phyloP scores from a whole-genome alignment of 2,329 filamentous ascomycete species.

The Ophiognomonia clavigignenti-juglandacearum region DNA sequence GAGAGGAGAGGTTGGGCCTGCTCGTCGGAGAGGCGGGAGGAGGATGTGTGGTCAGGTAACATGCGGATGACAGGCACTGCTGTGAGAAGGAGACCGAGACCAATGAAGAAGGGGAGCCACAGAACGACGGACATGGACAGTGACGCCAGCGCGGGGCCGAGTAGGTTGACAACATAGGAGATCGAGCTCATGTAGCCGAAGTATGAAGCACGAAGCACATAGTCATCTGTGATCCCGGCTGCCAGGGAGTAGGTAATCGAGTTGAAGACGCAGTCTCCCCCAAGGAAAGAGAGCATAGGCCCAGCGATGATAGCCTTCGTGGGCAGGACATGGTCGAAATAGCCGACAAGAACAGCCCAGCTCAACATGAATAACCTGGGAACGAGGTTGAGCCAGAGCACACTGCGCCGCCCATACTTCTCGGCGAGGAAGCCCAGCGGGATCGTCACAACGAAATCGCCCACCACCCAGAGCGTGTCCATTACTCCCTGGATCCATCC shows the following conservation, averaged over 20 bases:
- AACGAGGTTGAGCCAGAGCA: slow-evolving; percentile 39
- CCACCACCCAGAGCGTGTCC: slow-evolving; percentile 45
- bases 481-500: slow-evolving; percentile 48
- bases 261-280: slow-evolving; percentile 47
- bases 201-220: slow-evolving; percentile 37
- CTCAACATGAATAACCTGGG: slow-evolving; percentile 35
- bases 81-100: slow-evolving; percentile 30
- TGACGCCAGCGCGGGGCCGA: slow-evolving; percentile 42
- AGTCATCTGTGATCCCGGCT: slow-evolving; percentile 38
- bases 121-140: slow-evolving; percentile 38
- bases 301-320: slow-evolving; percentile 34
- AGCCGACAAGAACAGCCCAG: slow-evolving; percentile 36
- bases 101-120: slow-evolving; percentile 39
- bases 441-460: slow-evolving; percentile 46
- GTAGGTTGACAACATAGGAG: slow-evolving; percentile 40
- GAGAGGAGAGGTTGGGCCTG: slow-evolving; percentile 33
- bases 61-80: slow-evolving; percentile 27
- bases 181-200: slow-evolving; percentile 47
- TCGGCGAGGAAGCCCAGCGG: slow-evolving; percentile 42
- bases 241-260: slow-evolving; percentile 43
- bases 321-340: slow-evolving; percentile 31
- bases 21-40: slow-evolving; percentile 23
- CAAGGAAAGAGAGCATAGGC: slow-evolving; percentile 38
- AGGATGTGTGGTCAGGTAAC: slow-evolving; percentile 21
- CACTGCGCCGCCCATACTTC: slow-evolving; percentile 32